These are phyloP conservation scores for Argentina anserina DNA, from an alignment of 306 rosid species.

Conservation along the genomic window DNA sequence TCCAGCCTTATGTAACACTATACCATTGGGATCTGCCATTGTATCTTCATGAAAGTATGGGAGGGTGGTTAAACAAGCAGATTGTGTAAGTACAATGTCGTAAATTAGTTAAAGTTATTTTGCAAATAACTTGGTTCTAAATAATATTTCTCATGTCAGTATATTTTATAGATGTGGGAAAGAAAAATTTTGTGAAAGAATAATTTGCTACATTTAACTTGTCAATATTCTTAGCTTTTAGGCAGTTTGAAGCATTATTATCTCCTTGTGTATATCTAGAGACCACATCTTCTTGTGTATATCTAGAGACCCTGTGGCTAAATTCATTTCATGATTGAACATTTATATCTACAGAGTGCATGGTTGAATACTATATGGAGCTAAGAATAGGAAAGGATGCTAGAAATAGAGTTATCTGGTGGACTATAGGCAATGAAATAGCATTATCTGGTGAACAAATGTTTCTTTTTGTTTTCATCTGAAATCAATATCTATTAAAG, in stretches of 20 bases:
- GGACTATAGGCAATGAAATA: neutral
- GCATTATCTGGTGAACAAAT: neutral
- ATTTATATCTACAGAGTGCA: neutral
- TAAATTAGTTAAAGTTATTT: neutral
- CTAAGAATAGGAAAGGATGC: neutral
- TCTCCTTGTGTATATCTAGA: neutral
- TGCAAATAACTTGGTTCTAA: neutral
- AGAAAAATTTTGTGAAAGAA: neutral
- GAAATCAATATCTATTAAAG: neutral
- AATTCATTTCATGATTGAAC: neutral
- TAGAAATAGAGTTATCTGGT: too few relatives aligned
- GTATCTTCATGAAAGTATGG: constrained; percentile 81
- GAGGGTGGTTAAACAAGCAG: constrained; percentile 81
- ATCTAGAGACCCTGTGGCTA: neutral
- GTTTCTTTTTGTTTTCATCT: neutral
- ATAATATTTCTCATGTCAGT: neutral
- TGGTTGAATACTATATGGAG: neutral
- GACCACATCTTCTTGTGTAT: neutral
- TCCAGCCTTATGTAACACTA: constrained; percentile 78
- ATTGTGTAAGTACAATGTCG: constrained; percentile 55
- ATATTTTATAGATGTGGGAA: neutral
- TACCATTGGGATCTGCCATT: constrained; percentile 98
- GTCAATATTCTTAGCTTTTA: neutral
- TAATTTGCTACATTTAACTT: neutral
- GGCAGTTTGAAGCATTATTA: neutral